These are phyloP conservation scores for Spergularia marina DNA, from an alignment of 148 eudicot genomes.

Conservation along the genomic window DNA sequence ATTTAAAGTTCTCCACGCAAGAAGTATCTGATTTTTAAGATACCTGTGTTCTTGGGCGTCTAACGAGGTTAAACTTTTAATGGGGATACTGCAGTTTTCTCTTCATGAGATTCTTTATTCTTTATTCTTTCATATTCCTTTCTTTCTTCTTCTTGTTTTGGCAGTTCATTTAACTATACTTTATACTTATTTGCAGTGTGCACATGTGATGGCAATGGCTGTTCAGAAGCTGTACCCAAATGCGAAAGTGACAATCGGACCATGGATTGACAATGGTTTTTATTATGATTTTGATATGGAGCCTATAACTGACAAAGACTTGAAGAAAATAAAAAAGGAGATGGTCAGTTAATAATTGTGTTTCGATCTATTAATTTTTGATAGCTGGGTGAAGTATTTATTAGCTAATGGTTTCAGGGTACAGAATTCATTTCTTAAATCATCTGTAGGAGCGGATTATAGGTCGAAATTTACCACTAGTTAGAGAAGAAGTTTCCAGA, in stretches of 20 bases:
- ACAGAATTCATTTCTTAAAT: conserved; percentile 69
- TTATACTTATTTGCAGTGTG: conserved; percentile 68
- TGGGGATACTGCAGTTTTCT: neutral
- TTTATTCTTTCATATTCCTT: neutral
- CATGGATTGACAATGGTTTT: conserved; percentile 99
- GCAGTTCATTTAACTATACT: conserved; percentile 3
- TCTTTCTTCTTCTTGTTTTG: neutral
- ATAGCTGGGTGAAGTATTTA: conserved; percentile 41
- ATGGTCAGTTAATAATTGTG: conserved; percentile 65
- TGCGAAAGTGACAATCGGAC: conserved; percentile 97
- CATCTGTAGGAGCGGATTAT: conserved; percentile 98
- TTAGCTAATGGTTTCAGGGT: conserved; percentile 55
- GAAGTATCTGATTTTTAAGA: neutral
- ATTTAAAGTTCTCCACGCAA: neutral
- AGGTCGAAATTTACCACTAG: conserved; percentile 76
- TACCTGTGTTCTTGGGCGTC: too few species aligned
- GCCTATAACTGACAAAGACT: conserved; percentile 89
- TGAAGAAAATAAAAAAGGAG: conserved; percentile 93
- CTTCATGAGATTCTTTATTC: neutral
- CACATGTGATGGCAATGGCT: conserved; percentile 99
- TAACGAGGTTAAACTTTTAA: too few species aligned
- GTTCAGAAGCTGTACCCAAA: conserved; percentile 94
- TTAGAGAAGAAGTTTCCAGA: conserved; percentile 93
- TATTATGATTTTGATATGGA: conserved; percentile 98
- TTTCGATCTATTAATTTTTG: conserved; percentile 16